phyloP scores from a whole-genome alignment of 2,329 filamentous ascomycete genomes.

The Zopfia rhizophila region DNA sequence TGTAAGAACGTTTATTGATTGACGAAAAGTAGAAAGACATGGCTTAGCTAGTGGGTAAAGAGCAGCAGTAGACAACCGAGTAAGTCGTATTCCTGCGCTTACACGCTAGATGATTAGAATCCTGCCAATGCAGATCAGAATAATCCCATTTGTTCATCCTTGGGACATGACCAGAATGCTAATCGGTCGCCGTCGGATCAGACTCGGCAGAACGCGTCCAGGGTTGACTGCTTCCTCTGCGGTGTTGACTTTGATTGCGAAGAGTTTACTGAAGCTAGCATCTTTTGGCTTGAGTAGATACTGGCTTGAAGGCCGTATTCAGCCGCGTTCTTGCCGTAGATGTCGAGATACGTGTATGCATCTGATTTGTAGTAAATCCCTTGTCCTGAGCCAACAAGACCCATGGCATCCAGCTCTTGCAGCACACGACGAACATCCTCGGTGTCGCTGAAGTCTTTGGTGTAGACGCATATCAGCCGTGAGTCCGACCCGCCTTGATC shows the following conservation, averaged over 20 bases:
- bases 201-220: constrained; percentile 7
- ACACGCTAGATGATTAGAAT: too few relatives aligned
- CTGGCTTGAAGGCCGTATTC: constrained; percentile 56
- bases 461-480: constrained; percentile 81
- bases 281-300: constrained; percentile 54
- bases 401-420: constrained; percentile 68
- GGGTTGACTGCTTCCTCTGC: constrained; percentile 26
- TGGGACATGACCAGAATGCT: too few relatives aligned
- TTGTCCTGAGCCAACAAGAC: constrained; percentile 61
- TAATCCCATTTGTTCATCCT: too few relatives aligned
- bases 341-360: constrained; percentile 60
- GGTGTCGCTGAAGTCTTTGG: constrained; percentile 75
- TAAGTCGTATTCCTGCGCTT: too few relatives aligned
- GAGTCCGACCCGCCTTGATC: constrained; percentile 52
- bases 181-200: too few relatives aligned
- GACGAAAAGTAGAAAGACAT: too few relatives aligned
- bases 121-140: too few relatives aligned
- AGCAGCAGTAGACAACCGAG: too few relatives aligned
- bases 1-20: too few relatives aligned
- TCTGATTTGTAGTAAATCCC: constrained; percentile 83
- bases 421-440: constrained; percentile 77
- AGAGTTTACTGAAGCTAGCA: constrained; percentile 33
- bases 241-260: constrained; percentile 14
- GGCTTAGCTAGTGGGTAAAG: too few relatives aligned
- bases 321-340: constrained; percentile 49